Evolutionary conservation across 2,329 filamentous ascomycete genomes (phyloP), one percentile per base, ranked within the genome.

Genomic region (Colletotrichum spaethianum): DNA sequence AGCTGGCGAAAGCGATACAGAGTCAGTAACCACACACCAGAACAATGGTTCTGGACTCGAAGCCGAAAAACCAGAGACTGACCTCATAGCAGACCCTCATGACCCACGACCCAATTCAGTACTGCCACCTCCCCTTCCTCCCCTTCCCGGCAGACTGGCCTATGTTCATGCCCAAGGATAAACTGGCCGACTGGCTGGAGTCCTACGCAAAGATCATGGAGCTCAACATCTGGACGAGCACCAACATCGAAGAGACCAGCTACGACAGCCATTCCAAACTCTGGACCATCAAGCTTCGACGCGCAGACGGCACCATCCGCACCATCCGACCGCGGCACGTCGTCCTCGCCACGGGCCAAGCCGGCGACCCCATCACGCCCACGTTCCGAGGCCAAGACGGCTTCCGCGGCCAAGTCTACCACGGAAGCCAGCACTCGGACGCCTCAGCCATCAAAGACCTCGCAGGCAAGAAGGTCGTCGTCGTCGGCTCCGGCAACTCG

Each of bases 91-190:
- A 91, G 72, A 70, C 68, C 2, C 86, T 93, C 0, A 90, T 93
- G 1, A 87, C 92, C 0, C 92, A 94, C 75, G 92, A 93, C 75
- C 90, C 91, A 0, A 88, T 93, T 2, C 91, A 85, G 83, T 88
- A 86, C 69, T 86, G 88, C 65, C 88, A 90, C 76, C 82, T 93
- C 82, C 89, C 92, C 0, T 93, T 92, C 77, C 75, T 94, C 4
- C 81, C 83, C 0, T 94, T 93, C 77, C 92, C 92, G 0, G 77
- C 85, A 0, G 86, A 86, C 63, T 94, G 92, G 92, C 92, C 92
- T 4, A 82, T 92, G 20, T 94, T 92, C 78, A 93, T 91, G 0
- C 91, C 91, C 6, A 93, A 93, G 77, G 91, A 93, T 79, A 93
- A 93, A 77, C 82, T 93, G 0, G 92, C 86, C 1, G 90, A 93